These are phyloP conservation scores for Phoenix dactylifera DNA, from an alignment of 176 grass and related monocot species.

Conservation along the genomic window DNA sequence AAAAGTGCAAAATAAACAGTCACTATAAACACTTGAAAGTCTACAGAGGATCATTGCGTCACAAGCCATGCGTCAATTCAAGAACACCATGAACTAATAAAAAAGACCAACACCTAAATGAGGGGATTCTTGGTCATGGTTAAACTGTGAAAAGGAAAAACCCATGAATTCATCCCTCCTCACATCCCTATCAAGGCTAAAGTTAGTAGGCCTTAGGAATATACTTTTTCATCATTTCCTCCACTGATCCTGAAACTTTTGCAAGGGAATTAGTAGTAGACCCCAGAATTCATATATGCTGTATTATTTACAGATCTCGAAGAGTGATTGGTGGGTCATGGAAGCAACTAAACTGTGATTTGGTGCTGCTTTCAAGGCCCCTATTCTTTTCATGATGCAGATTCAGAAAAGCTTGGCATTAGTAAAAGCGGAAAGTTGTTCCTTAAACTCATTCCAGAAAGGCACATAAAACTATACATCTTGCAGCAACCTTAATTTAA, in stretches of 20 bases:
- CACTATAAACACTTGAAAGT: too few relatives aligned
- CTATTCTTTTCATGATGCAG: neutral
- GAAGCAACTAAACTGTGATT: slow-evolving; percentile 8
- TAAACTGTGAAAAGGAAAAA: neutral
- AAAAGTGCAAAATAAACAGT: too few relatives aligned
- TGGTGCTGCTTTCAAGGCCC: neutral
- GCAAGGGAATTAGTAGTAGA: slow-evolving; percentile 17
- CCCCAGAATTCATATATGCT: slow-evolving; percentile 6
- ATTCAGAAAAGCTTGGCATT: slow-evolving; percentile 1
- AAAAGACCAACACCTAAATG: neutral
- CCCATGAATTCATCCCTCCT: neutral
- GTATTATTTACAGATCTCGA: slow-evolving; percentile 1
- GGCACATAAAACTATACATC: too few relatives aligned
- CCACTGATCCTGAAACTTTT: slow-evolving; percentile 24
- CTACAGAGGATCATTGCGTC: neutral
- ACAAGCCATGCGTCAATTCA: neutral
- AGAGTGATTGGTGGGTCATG: slow-evolving; percentile 7
- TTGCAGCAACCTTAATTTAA: too few relatives aligned
- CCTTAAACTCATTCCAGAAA: too few relatives aligned
- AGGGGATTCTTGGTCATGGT: neutral
- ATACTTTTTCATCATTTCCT: slow-evolving; percentile 24
- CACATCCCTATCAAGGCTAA: neutral
- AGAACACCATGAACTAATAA: slow-evolving; percentile 11
- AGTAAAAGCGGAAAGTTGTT: neutral
- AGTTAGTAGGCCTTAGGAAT: slow-evolving; percentile 16